Base-by-base conservation (phyloP, 2,329 filamentous ascomycete species). In the Alternaria hordeiaustralica region DNA sequence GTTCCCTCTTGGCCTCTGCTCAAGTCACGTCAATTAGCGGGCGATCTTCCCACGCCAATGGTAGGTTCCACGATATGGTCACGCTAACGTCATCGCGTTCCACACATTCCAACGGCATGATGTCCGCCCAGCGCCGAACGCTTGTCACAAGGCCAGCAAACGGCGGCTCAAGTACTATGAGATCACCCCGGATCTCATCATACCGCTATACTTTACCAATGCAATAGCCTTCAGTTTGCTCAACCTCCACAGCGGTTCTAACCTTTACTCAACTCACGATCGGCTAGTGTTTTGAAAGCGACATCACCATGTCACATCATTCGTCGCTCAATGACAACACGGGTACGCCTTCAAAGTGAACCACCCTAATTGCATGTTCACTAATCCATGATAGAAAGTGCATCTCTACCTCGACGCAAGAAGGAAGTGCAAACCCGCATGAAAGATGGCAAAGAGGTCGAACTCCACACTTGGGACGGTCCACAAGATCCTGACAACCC, bases 401-500 rank as follows among this genome's bases (percentile, higher is more conserved):
- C 58, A 58, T 51, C 53, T 47, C 13, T 58, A 53, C 36, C 43
- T 18, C 47, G 53, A 6, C 56, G 25, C 33, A 51, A 66, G 13
- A 33, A 57, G 21, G 26, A 67, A 26, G 65, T 30, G 6, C 66
- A 30, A 25, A 53, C 13, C 8, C 49, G 67, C 8, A 64, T 60
- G 23, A 58, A 64, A 50, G 64, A 73, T 50, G 69, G 69, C 8
- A 72, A 71, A 49, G 66, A 73, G 30, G 69, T 75, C 4, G 66
- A 75, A 28, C 60, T 75, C 1, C 69, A 75, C 26, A 71, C 61
- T 0, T 75, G 73, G 70, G 21, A 72, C 20, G 69, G 72, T 4
- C 65, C 70, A 4, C 54, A 72, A 20, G 73, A 75, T 50, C 65
- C 65, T 23, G 72, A 73, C 4, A 75, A 75, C 30, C 73, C 73